phyloP scores from a whole-genome alignment of 805 yeast species.

The Hanseniaspora hatyaiensis region DNA sequence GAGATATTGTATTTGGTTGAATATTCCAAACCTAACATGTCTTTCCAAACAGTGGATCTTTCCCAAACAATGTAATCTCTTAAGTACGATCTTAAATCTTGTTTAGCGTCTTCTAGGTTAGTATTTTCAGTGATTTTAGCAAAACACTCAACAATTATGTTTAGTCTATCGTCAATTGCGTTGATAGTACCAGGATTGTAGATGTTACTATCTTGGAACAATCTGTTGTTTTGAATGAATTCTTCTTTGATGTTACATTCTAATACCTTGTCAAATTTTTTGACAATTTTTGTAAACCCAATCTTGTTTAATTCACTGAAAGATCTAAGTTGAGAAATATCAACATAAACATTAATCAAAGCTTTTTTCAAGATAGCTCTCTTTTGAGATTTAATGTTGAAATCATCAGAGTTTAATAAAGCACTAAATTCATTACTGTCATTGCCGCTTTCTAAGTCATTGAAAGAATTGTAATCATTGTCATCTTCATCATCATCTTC shows the following conservation, averaged over 20 bases:
- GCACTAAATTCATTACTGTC: constrained; percentile 33
- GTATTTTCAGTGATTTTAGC: constrained; percentile 37
- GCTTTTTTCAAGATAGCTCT: constrained; percentile 59
- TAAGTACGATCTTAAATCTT: constrained; percentile 49
- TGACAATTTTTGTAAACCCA: constrained; percentile 77
- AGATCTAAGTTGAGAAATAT: constrained; percentile 69
- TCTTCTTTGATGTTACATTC: constrained; percentile 41
- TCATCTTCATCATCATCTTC: constrained; percentile 16
- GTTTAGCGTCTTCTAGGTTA: constrained; percentile 35
- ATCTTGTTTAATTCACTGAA: constrained; percentile 72
- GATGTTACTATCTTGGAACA: constrained; percentile 41
- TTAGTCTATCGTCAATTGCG: constrained; percentile 43
- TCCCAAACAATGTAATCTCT: constrained; percentile 95
- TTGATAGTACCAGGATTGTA: constrained; percentile 42
- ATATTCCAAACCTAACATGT: constrained; percentile 76
- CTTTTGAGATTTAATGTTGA: constrained; percentile 40
- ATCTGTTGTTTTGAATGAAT: constrained; percentile 35
- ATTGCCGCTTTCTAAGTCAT: background rate
- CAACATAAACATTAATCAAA: constrained; percentile 51
- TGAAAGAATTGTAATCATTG: constrained; percentile 2
- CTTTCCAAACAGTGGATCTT: constrained; percentile 92
- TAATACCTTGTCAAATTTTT: constrained; percentile 78
- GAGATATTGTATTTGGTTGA: constrained; percentile 37
- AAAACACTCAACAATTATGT: constrained; percentile 41
- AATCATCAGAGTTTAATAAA: constrained; percentile 38